phyloP scores from a whole-genome alignment of 2,329 filamentous ascomycete genomes.

The Iodosphaeria phyllophila region DNA sequence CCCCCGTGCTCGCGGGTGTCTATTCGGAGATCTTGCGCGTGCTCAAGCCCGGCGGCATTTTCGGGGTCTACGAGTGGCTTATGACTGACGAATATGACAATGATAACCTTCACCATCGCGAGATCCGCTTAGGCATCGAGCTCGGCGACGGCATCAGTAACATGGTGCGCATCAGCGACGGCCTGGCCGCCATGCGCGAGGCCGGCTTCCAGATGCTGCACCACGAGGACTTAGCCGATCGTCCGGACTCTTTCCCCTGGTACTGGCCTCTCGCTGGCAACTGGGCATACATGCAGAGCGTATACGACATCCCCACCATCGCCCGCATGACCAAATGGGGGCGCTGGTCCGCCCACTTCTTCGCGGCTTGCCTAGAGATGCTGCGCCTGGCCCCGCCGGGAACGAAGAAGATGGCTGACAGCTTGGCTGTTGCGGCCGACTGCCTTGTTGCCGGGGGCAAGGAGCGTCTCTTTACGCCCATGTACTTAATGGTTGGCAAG shows the following conservation, averaged over 20 bases:
- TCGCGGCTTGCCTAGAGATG: conserved; percentile 60
- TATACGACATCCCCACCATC: conserved; percentile 67
- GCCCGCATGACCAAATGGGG: conserved; percentile 78
- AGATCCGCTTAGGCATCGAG: conserved; percentile 88
- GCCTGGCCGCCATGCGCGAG: conserved; percentile 61
- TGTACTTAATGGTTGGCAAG: conserved; percentile 91
- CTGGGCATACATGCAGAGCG: conserved; percentile 62
- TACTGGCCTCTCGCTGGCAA: conserved; percentile 85
- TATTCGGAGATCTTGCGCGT: conserved; percentile 92
- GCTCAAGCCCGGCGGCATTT: conserved; percentile 85
- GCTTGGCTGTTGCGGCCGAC: conserved; percentile 64
- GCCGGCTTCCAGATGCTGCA: conserved; percentile 73
- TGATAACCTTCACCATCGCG: conserved; percentile 65
- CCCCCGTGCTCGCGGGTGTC: conserved; percentile 74
- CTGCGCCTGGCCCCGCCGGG: conserved; percentile 60
- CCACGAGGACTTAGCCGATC: conserved; percentile 71
- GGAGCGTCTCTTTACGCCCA: conserved; percentile 90
- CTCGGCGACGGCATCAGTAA: conserved; percentile 93
- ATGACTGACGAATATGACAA: conserved; percentile 96
- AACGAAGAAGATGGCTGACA: conserved; percentile 90
- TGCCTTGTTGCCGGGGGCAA: conserved; percentile 71
- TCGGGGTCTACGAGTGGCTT: conserved; percentile 97
- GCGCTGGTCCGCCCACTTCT: conserved; percentile 53
- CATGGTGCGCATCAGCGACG: conserved; percentile 81
- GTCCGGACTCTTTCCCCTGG: conserved; percentile 65